Evolutionary conservation across 768 basidiomycete species (phyloP).

Genomic region (Dioszegia hungarica): DNA sequence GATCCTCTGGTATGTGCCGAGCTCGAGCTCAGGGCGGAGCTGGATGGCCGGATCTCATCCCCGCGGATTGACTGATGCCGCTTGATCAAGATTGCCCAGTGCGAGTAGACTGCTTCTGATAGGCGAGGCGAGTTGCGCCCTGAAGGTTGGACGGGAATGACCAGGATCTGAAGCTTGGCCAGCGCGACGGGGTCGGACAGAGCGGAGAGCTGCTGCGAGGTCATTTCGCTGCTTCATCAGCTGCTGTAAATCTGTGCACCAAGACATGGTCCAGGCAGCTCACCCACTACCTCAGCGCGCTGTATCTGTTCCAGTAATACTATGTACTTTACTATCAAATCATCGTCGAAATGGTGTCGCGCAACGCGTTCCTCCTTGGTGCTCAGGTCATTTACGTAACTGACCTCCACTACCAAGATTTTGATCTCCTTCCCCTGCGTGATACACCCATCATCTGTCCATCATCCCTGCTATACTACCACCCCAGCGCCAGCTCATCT

Average conservation of each 20-base stretch:
- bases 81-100: slow-evolving; percentile 70
- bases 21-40: slow-evolving; percentile 7
- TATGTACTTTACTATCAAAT: background rate
- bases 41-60: slow-evolving; percentile 43
- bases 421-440: background rate
- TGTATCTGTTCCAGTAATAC: too few relatives aligned
- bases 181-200: slow-evolving; percentile 55
- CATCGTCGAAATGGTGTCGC: background rate
- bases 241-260: too few relatives aligned
- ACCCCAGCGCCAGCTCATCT: background rate
- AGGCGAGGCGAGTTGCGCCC: slow-evolving; percentile 42
- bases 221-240: background rate
- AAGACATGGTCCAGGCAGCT: too few relatives aligned
- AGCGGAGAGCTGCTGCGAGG: slow-evolving; percentile 16
- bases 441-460: background rate
- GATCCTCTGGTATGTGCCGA: slow-evolving; percentile 14
- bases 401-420: background rate
- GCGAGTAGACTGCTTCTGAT: slow-evolving; percentile 63
- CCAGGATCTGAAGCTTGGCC: slow-evolving; percentile 75
- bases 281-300: too few relatives aligned
- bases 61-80: slow-evolving; percentile 75
- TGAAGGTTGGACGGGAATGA: slow-evolving; percentile 62
- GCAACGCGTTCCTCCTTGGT: slow-evolving; percentile 4
- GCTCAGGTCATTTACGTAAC: background rate
- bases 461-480: background rate